Conservation (phyloP, 2,329 filamentous ascomycete species). For the Exophiala calicioides region DNA sequence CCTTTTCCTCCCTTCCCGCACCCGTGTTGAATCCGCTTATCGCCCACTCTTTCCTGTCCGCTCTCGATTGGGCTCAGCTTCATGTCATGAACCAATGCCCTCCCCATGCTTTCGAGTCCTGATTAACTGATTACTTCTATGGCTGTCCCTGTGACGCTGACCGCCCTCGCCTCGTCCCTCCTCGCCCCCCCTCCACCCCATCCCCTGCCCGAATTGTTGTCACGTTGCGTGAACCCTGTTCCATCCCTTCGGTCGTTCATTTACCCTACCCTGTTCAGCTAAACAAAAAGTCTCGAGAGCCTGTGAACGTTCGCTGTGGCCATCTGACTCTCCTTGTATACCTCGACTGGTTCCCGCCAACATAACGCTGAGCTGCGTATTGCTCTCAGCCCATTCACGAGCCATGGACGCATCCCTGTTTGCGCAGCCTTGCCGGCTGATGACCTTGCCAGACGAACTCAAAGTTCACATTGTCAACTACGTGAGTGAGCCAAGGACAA, state of each 20-base stretch:
- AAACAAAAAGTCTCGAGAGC: too few relatives aligned
- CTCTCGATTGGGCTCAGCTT: not conserved
- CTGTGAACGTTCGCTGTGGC: too few relatives aligned
- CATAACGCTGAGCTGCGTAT: not conserved
- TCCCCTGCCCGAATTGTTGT: slow-evolving; percentile 1
- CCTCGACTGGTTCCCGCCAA: not conserved
- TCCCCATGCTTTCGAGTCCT: too few relatives aligned
- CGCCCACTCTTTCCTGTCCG: not conserved
- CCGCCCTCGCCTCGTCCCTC: slow-evolving; percentile 1
- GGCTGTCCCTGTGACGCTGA: not conserved
- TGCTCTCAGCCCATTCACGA: not conserved
- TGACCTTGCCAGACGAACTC: slow-evolving; percentile 28
- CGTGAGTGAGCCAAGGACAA: slow-evolving; percentile 19
- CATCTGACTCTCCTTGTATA: not conserved
- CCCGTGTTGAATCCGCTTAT: not conserved
- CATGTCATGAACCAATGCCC: too few relatives aligned
- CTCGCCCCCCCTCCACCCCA: too few relatives aligned
- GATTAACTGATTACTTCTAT: too few relatives aligned
- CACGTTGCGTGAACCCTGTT: not conserved
- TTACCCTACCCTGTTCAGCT: not conserved
- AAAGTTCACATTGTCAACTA: slow-evolving; percentile 29
- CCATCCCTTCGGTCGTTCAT: not conserved
- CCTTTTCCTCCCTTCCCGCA: not conserved
- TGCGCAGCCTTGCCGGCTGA: slow-evolving; percentile 25
- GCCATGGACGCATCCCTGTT: slow-evolving; percentile 15